These are phyloP conservation scores for Trichophyton schoenleinii DNA, from an alignment of 2,329 filamentous ascomycete species.

Conservation along the genomic window DNA sequence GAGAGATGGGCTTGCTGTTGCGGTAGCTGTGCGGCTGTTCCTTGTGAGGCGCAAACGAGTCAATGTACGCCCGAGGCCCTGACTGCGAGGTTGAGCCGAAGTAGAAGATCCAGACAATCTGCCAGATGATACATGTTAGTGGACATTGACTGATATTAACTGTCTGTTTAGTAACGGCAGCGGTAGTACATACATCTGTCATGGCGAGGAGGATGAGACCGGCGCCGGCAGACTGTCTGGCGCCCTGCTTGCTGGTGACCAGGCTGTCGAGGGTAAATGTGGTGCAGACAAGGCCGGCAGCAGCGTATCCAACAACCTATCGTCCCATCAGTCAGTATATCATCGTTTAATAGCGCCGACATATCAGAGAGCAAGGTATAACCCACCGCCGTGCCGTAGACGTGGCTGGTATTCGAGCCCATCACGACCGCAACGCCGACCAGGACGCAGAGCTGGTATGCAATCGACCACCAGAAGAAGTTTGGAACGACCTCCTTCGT, in stretches of 20 bases:
- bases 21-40: slow-evolving; percentile 46
- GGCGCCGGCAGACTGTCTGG: slow-evolving; percentile 71
- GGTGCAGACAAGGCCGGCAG: slow-evolving; percentile 69
- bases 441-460: slow-evolving; percentile 76
- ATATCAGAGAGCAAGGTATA: neutral
- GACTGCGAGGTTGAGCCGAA: slow-evolving; percentile 87
- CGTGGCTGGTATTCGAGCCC: slow-evolving; percentile 69
- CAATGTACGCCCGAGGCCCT: slow-evolving; percentile 76
- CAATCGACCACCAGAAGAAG: slow-evolving; percentile 83
- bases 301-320: slow-evolving; percentile 71
- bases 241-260: slow-evolving; percentile 61
- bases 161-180: neutral
- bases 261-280: slow-evolving; percentile 77
- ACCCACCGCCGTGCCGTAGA: slow-evolving; percentile 74
- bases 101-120: slow-evolving; percentile 99
- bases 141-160: too few relatives aligned
- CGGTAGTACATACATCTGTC: slow-evolving; percentile 56
- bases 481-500: slow-evolving; percentile 54
- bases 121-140: slow-evolving; percentile 1
- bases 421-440: slow-evolving; percentile 68
- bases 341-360: too few relatives aligned
- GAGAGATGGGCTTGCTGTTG: slow-evolving; percentile 59
- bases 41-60: slow-evolving; percentile 90
- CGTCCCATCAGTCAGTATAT: slow-evolving; percentile 15
- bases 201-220: slow-evolving; percentile 91